phyloP scores from a whole-genome alignment of 768 basidiomycete species.

The Lyophyllum decastes region DNA sequence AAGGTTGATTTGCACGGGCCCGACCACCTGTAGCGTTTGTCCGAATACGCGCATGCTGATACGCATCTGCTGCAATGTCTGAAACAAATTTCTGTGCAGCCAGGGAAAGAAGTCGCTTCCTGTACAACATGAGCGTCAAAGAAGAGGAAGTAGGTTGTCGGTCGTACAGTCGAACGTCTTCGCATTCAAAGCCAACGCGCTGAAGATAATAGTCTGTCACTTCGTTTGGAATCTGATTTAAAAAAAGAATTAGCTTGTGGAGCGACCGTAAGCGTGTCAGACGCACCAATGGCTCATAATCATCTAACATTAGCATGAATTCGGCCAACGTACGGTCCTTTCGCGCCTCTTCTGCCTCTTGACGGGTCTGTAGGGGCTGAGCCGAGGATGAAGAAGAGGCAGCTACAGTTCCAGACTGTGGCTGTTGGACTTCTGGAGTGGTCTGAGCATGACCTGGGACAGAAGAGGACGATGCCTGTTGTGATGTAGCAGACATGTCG shows the following conservation, averaged over 20 bases:
- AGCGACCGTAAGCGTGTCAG: not conserved
- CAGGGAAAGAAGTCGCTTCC: conserved; percentile 91
- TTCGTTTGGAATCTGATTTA: conserved; percentile 95
- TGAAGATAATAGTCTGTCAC: conserved; percentile 98
- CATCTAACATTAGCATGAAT: conserved; percentile 94
- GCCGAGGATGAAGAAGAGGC: conserved; percentile 28
- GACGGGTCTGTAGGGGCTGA: conserved; percentile 53
- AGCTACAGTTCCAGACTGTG: conserved; percentile 19
- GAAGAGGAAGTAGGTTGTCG: not conserved
- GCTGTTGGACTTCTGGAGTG: conserved; percentile 28
- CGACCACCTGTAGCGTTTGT: conserved; percentile 83
- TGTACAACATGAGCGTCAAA: conserved; percentile 29
- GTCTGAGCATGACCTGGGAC: conserved; percentile 26
- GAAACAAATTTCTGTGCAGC: conserved; percentile 98
- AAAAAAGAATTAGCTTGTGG: not conserved
- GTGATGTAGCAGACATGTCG: conserved; percentile 31
- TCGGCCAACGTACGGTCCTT: conserved; percentile 92
- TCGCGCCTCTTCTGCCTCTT: conserved; percentile 77
- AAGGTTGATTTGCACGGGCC: conserved; percentile 58
- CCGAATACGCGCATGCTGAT: conserved; percentile 95
- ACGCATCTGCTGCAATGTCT: conserved; percentile 95
- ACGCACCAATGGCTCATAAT: conserved; percentile 91
- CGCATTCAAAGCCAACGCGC: conserved; percentile 92
- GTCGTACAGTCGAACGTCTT: conserved; percentile 86
- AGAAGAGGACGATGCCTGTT: conserved; percentile 31